These are phyloP conservation scores for Calonectria multiphialidica DNA, from an alignment of 2,329 filamentous ascomycete species.

Conservation along the genomic window DNA sequence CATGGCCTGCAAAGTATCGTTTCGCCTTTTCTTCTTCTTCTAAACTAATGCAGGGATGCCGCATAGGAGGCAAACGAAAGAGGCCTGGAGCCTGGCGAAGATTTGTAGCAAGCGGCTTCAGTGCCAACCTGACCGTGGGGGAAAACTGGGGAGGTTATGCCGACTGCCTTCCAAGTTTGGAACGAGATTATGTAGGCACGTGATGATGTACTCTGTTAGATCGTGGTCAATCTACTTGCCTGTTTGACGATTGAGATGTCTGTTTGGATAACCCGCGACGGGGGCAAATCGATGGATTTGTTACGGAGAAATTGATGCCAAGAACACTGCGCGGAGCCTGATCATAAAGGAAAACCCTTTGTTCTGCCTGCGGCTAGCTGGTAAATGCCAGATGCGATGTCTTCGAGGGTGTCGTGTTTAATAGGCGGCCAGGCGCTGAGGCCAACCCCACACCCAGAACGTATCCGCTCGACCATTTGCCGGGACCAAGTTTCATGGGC, in stretches of 20 bases:
- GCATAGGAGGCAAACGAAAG: not conserved
- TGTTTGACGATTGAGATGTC: not conserved
- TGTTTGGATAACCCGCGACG: not conserved
- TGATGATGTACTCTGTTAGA: not conserved
- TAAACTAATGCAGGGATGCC: not conserved
- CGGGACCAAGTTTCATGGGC: slow-evolving; percentile 14
- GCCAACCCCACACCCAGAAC: slow-evolving; percentile 17
- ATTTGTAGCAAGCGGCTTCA: not conserved
- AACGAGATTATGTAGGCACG: not conserved
- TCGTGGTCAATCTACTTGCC: not conserved
- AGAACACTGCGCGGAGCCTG: not conserved
- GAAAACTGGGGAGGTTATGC: slow-evolving; percentile 1
- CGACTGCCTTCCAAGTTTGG: not conserved
- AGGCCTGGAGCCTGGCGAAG: not conserved
- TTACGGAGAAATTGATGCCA: not conserved
- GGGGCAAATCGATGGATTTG: not conserved
- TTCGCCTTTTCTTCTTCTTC: not conserved
- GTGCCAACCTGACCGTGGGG: not conserved
- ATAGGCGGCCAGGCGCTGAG: slow-evolving; percentile 11
- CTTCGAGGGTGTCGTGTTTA: not conserved
- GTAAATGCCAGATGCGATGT: not conserved
- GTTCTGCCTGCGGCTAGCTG: not conserved
- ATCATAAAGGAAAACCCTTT: not conserved
- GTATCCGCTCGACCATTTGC: slow-evolving; percentile 26
- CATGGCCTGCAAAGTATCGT: not conserved